These are phyloP conservation scores for Emericellopsis atlantica DNA, from an alignment of 2,329 filamentous ascomycete species.

Conservation along the genomic window DNA sequence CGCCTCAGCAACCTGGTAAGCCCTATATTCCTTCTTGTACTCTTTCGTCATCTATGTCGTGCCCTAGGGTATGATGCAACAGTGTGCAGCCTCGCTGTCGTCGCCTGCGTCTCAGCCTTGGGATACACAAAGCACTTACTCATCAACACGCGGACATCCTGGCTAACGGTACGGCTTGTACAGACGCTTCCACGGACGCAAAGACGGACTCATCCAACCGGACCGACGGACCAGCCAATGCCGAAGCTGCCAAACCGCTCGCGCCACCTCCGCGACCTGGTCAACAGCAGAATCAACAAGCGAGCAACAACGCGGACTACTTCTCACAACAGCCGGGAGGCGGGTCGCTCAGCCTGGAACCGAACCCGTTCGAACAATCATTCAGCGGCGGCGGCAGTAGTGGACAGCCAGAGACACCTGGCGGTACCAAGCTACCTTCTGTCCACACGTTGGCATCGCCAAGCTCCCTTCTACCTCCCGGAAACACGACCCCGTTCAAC, in stretches of 20 bases:
- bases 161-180: neutral
- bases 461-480: slow-evolving; percentile 63
- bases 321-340: slow-evolving; percentile 45
- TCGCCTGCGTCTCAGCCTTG: neutral
- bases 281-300: slow-evolving; percentile 21
- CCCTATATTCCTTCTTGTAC: slow-evolving; percentile 5
- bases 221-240: slow-evolving; percentile 36
- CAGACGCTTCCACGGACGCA: slow-evolving; percentile 30
- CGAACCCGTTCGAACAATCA: slow-evolving; percentile 94
- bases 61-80: slow-evolving; percentile 4
- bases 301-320: slow-evolving; percentile 49
- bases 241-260: slow-evolving; percentile 51
- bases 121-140: too few relatives aligned
- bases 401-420: slow-evolving; percentile 60
- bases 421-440: slow-evolving; percentile 71
- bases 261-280: slow-evolving; percentile 57
- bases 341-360: slow-evolving; percentile 58
- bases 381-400: slow-evolving; percentile 47
- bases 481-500: slow-evolving; percentile 59
- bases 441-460: slow-evolving; percentile 88
- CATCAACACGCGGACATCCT: too few relatives aligned
- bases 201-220: slow-evolving; percentile 34
- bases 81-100: neutral
- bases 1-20: slow-evolving; percentile 31
- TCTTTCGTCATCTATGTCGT: slow-evolving; percentile 6